A percentile compares a stretch with the other conserved stretches of the same genome.
Evolutionary conservation across 225 moss, liverwort and hornwort genomes (phyloP).

Genomic region (Polytrichum commune): DNA sequence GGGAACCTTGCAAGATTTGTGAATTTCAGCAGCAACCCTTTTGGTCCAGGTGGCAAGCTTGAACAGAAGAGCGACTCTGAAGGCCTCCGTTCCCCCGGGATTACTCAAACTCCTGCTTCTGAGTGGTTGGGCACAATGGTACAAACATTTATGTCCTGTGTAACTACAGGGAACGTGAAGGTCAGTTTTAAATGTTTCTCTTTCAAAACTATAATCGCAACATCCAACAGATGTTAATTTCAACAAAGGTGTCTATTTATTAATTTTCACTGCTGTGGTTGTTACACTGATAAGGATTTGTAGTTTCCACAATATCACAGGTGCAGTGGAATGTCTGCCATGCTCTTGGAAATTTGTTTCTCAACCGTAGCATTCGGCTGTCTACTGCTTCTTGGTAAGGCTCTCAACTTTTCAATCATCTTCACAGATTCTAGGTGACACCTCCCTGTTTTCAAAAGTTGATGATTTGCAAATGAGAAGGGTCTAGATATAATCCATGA

Average conservation of each 20-base stretch:
- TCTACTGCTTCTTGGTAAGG: constrained; percentile 68
- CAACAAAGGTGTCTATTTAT: no score
- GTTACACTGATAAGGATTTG: not conserved
- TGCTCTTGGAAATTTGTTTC: constrained; percentile 89
- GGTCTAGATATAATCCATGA: no score
- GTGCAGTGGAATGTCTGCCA: constrained; percentile 99
- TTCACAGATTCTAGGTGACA: no score
- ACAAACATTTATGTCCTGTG: constrained; percentile 90
- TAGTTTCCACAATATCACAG: constrained; percentile 43
- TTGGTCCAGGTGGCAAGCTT: constrained; percentile 14
- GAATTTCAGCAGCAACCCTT: constrained; percentile 42
- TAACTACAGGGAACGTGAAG: constrained; percentile 97
- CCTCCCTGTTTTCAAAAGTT: no score
- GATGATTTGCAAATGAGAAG: no score
- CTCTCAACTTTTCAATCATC: not conserved
- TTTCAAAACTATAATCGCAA: no score
- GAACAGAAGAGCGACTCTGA: constrained; percentile 10
- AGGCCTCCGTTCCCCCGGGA: constrained; percentile 8
- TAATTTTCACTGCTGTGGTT: no score
- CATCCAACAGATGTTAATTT: no score
- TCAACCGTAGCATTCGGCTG: constrained; percentile 66
- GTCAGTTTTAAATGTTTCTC: constrained; percentile 24
- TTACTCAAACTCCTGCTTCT: constrained; percentile 32
- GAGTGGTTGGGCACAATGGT: constrained; percentile 89
- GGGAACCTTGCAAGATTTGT: constrained; percentile 96